These are phyloP conservation scores for Medicago arabica DNA, from an alignment of 306 rosid species.

Conservation along the genomic window DNA sequence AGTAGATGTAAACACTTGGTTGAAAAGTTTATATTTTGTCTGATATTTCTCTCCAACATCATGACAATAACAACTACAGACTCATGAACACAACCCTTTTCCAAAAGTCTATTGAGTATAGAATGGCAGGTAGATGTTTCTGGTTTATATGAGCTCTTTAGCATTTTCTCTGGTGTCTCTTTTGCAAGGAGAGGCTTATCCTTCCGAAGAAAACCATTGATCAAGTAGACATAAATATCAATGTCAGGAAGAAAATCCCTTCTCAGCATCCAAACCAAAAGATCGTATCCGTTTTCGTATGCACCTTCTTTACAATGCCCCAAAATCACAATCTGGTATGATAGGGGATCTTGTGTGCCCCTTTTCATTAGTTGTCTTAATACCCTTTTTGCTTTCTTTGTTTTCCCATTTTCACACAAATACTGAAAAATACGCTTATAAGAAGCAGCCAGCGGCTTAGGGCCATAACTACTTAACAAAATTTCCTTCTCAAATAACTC, in stretches of 20 bases:
- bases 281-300: slow-evolving; percentile 64
- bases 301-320: slow-evolving; percentile 84
- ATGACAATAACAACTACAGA: slow-evolving; percentile 58
- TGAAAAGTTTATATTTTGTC: slow-evolving; percentile 74
- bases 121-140: slow-evolving; percentile 69
- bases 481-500: slow-evolving; percentile 66
- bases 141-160: slow-evolving; percentile 76
- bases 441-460: slow-evolving; percentile 81
- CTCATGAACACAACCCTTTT: slow-evolving; percentile 60
- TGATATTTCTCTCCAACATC: slow-evolving; percentile 74
- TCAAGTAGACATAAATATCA: slow-evolving; percentile 63
- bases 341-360: slow-evolving; percentile 83
- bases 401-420: slow-evolving; percentile 72
- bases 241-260: slow-evolving; percentile 73
- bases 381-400: slow-evolving; percentile 72
- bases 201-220: slow-evolving; percentile 69
- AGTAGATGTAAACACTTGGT: slow-evolving; percentile 66
- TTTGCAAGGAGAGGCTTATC: slow-evolving; percentile 76
- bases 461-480: slow-evolving; percentile 57
- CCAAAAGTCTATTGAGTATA: slow-evolving; percentile 66
- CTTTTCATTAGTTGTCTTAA: slow-evolving; percentile 84
- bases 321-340: slow-evolving; percentile 73
- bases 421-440: slow-evolving; percentile 70
- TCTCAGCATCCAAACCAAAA: slow-evolving; percentile 77
- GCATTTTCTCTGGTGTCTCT: slow-evolving; percentile 76